Percentiles rank a stretch among this genome's conserved stretches.
Conservation (phyloP, 2,329 filamentous ascomycete genomes). For the Fusarium albosuccineum region DNA sequence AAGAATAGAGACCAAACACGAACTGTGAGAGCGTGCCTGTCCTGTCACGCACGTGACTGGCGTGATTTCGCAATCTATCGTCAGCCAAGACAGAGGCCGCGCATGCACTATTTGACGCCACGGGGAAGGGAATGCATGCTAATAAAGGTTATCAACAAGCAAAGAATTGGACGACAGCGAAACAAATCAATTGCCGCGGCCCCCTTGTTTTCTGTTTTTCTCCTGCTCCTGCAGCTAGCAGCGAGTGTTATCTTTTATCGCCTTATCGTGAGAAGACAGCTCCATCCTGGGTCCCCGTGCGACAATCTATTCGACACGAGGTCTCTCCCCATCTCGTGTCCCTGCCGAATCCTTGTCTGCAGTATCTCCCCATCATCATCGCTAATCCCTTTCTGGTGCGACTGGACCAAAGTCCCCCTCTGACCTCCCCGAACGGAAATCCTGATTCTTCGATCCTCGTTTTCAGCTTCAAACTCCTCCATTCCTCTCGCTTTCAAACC, state of each 20-base stretch:
- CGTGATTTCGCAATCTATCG: conserved; percentile 16
- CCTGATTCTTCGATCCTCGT: conserved; percentile 21
- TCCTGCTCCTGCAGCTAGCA: conserved; percentile 4
- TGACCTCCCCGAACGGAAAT: conserved; percentile 18
- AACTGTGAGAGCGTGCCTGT: no score
- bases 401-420: background rate
- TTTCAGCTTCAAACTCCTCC: conserved; percentile 24
- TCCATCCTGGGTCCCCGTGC: conserved; percentile 20
- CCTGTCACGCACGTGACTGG: conserved; percentile 5
- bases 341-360: conserved; percentile 29
- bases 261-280: conserved; percentile 15
- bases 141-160: background rate
- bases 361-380: conserved; percentile 4
- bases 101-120: conserved; percentile 35
- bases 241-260: conserved; percentile 24
- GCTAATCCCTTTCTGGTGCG: conserved; percentile 37
- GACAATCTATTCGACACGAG: conserved; percentile 35
- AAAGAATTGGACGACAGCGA: background rate
- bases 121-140: conserved; percentile 8
- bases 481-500: conserved; percentile 25
- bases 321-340: conserved; percentile 39
- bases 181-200: background rate
- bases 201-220: conserved; percentile 1
- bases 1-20: conserved; percentile 21
- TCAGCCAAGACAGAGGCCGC: conserved; percentile 24